Percentiles rank a stretch among this genome's conserved stretches.
Conservation (phyloP, 2,329 filamentous ascomycete species). For the Penicillium sp. region DNA sequence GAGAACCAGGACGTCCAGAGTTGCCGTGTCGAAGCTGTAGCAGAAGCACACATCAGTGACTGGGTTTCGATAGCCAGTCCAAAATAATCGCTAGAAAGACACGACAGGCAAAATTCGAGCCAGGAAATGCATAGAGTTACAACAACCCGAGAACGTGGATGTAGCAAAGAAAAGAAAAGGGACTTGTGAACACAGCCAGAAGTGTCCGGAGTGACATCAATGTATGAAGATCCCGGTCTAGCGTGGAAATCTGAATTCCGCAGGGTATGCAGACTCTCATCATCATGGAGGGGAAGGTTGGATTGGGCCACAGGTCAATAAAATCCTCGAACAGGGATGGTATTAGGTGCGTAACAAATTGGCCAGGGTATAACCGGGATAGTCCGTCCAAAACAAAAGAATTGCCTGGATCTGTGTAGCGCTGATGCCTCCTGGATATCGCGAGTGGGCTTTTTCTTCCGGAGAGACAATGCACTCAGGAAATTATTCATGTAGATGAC, state of each 20-base stretch:
- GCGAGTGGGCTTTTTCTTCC: conserved; percentile 24
- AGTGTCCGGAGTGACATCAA: conserved; percentile 20
- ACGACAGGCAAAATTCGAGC: conserved; percentile 6
- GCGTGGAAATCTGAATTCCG: conserved; percentile 15
- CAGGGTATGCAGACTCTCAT: conserved; percentile 10
- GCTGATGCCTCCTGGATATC: conserved; percentile 9
- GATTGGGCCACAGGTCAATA: conserved; percentile 11
- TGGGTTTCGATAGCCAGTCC: not conserved
- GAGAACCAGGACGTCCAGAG: conserved; percentile 32
- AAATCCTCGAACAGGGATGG: conserved; percentile 24
- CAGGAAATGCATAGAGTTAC: conserved; percentile 17
- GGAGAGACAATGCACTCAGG: conserved; percentile 17
- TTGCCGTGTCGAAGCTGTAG: conserved; percentile 35
- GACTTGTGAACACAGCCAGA: conserved; percentile 20
- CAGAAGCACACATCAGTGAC: conserved; percentile 22
- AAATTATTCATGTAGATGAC: conserved; percentile 7
- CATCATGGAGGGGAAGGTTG: not conserved
- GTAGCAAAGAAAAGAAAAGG: conserved; percentile 6
- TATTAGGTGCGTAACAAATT: conserved; percentile 19
- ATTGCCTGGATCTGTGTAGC: conserved; percentile 24
- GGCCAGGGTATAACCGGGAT: conserved; percentile 21
- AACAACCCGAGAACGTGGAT: conserved; percentile 24
- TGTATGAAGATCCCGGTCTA: conserved; percentile 2
- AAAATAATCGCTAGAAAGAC: conserved; percentile 10
- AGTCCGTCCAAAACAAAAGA: conserved; percentile 21